These are phyloP conservation scores for Aurinia saxatilis DNA, from an alignment of 345 rosid species.

Conservation along the genomic window DNA sequence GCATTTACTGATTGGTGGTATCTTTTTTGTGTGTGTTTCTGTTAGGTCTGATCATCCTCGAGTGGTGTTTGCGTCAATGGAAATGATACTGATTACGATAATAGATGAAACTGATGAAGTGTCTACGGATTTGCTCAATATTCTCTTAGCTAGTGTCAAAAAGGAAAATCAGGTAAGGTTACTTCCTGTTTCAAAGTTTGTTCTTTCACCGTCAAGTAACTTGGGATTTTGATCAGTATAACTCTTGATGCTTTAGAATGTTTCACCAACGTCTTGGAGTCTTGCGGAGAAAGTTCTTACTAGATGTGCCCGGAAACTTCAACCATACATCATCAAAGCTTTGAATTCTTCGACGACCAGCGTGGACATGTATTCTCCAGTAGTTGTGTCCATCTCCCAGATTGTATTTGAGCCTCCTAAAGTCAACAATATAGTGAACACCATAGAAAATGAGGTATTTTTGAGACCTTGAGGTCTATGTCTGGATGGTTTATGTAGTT, in stretches of 20 bases:
- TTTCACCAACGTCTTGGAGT: constrained; percentile 40
- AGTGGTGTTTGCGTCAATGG: constrained; percentile 52
- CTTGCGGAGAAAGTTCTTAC: constrained; percentile 45
- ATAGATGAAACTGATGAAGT: constrained; percentile 61
- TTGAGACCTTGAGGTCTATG: constrained; percentile 12
- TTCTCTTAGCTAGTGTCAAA: constrained; percentile 52
- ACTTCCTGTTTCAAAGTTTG: background rate
- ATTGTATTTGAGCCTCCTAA: constrained; percentile 17
- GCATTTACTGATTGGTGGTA: constrained; percentile 16
- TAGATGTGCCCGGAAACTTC: constrained; percentile 56
- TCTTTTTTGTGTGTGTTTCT: constrained; percentile 18
- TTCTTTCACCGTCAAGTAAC: background rate
- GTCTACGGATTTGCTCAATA: constrained; percentile 43
- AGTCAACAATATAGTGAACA: background rate
- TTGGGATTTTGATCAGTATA: constrained; percentile 5
- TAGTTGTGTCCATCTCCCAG: constrained; percentile 42
- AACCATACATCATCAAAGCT: constrained; percentile 51
- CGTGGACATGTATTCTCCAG: constrained; percentile 49
- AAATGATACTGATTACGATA: constrained; percentile 57
- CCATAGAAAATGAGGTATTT: constrained; percentile 41
- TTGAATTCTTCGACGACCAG: constrained; percentile 35
- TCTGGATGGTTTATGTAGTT: background rate
- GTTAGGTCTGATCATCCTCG: constrained; percentile 53
- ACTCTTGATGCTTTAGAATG: constrained; percentile 30
- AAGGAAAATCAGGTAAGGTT: constrained; percentile 56